A percentile compares a stretch with the other conserved stretches of the same genome.
Conservation (phyloP, 805 yeast species). For the Metschnikowia gelsemii region DNA sequence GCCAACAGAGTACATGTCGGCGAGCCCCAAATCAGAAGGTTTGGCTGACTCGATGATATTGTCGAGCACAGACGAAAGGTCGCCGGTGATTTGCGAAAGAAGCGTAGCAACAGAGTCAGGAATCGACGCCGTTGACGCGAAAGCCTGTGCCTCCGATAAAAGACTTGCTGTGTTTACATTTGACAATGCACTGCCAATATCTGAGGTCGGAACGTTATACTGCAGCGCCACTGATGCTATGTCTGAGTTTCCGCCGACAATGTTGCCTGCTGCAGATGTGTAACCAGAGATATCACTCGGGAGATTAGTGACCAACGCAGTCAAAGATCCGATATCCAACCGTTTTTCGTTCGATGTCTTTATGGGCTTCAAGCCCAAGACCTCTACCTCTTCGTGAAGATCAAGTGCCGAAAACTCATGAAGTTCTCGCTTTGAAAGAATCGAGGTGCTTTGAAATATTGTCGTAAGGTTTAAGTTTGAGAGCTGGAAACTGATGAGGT, state of each 20-base stretch:
- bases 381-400: constrained; percentile 4
- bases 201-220: constrained; percentile 11
- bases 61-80: constrained; percentile 21
- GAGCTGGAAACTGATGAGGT: constrained; percentile 37
- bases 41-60: constrained; percentile 23
- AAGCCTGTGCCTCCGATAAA: constrained; percentile 13
- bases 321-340: constrained; percentile 5
- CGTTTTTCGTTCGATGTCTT: constrained; percentile 7
- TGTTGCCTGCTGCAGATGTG: constrained; percentile 5
- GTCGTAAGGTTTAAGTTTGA: constrained; percentile 32
- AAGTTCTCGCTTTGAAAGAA: constrained; percentile 7
- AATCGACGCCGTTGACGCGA: constrained; percentile 17
- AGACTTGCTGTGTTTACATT: constrained; percentile 10
- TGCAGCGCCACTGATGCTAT: constrained; percentile 11
- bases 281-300: too few species aligned
- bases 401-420: background rate
- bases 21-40: constrained; percentile 36
- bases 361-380: constrained; percentile 2
- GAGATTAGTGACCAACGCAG: constrained; percentile 7
- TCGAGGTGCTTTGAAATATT: constrained; percentile 22
- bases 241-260: constrained; percentile 6
- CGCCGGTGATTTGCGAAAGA: constrained; percentile 14
- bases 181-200: constrained; percentile 7
- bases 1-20: constrained; percentile 40
- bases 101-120: constrained; percentile 19